Evolutionary conservation across 768 basidiomycete genomes (phyloP), one percentile per base, ranked within the genome.

Genomic region (Sarcodon aspratus): DNA sequence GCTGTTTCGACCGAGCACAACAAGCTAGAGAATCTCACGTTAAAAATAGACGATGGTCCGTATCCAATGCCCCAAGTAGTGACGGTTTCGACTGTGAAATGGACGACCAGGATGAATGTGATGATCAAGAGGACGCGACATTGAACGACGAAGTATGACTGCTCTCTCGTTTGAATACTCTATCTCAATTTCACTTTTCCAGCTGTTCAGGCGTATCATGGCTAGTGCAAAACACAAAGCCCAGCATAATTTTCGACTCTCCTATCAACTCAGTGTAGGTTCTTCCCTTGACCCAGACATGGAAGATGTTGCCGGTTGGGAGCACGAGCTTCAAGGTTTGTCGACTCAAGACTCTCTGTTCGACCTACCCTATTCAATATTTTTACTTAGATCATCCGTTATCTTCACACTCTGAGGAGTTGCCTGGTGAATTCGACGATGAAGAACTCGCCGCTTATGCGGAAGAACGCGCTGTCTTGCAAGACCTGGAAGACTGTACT

Each of bases 251-350:
- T 85, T 80, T 54, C 72, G 75, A 8, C 59, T 83, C 3, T 85
- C 82, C 1, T 87, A 82, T 51, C 71, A 75, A 27, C 59, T 66
- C 13, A 82, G 85, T 50, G 83, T 87, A 3, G 85, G 85, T 6
- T 84, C 82, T 12, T 86, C 85, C 1, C 76, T 85, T 50, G 85
- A 87, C 58, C 85, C 85, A 5, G 77, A 78, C 59, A 63, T 85
- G 57, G 82, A 87, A 33, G 82, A 85, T 49, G 60, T 75, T 4
- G 64, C 55, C 17, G 57, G 61, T n/a, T 85, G 82, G 83, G 83
- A 85, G 59, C 55, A 63, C 31, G 77, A 77, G 42, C 57, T 84
- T 4, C 58, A 56, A 54, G 71, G 81, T 71, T 49, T 49, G 63
- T 50, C 3, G 17, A 9, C 17, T 31, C 21, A 7, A 15, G 21